phyloP scores from a whole-genome alignment of 139 green algal genomes.

The Volvox reticuliferus region DNA sequence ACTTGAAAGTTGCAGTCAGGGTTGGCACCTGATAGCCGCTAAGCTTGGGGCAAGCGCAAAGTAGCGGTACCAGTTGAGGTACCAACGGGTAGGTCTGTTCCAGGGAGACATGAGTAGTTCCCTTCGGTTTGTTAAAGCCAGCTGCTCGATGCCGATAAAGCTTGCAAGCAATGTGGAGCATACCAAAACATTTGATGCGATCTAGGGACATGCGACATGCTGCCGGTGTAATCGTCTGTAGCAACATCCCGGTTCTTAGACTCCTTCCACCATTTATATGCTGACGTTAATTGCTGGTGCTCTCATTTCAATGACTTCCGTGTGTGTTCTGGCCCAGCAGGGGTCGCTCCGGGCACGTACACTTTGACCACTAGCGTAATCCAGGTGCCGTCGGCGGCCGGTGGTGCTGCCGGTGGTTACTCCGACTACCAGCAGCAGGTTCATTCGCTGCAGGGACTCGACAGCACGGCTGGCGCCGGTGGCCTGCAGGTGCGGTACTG shows the following conservation, averaged over 20 bases:
- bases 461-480: background rate
- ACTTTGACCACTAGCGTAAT: slow-evolving; percentile 33
- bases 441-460: slow-evolving; percentile 39
- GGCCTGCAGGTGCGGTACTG: slow-evolving; percentile 24
- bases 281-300: background rate
- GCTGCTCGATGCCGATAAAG: no score
- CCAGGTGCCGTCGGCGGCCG: slow-evolving; percentile 23
- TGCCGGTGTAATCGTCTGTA: no score
- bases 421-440: slow-evolving; percentile 29
- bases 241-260: no score
- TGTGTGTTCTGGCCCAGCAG: background rate
- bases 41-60: no score
- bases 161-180: no score
- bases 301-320: background rate
- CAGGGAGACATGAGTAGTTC: background rate
- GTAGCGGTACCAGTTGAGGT: no score
- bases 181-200: no score
- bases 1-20: background rate
- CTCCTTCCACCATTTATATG: no score
- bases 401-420: background rate
- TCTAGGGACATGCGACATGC: no score
- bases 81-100: no score
- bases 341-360: slow-evolving; percentile 31
- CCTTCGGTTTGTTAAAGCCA: no score
- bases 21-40: no score